Evolutionary conservation across 2,329 filamentous ascomycete genomes (phyloP), one percentile per base, ranked within the genome.

Genomic region (Leptographium flavum): DNA sequence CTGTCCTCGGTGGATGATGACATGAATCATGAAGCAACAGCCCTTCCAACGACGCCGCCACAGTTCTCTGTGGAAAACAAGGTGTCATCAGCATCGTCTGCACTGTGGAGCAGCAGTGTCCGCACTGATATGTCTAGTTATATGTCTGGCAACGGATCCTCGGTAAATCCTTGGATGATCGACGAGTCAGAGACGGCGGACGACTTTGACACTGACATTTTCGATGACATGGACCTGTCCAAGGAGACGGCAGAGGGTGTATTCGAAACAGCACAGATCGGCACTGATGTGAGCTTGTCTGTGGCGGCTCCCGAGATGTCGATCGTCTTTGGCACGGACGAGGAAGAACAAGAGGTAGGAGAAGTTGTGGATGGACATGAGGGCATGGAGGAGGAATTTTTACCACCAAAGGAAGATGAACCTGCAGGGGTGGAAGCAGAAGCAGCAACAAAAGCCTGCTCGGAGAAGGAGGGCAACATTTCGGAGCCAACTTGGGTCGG

Each of bases 401-500:
- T n/a, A n/a, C n/a, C n/a, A n/a, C n/a, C n/a, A n/a, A n/a, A 39
- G 22, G 23, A 27, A 3, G 23, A 7, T 39, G 11, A 14, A 8
- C 13, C 7, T 4, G 7, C 9, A 14, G 31, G n/a, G 11, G 3
- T n/a, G 2, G 31, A 33, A n/a, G n/a, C n/a, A n/a, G n/a, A n/a
- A n/a, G 11, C 31, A 28, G 5, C 31, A 33, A 14, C 31, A 8
- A 9, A 4, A n/a, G 27, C 27, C 8, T 3, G 3, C 27, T 28
- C 2, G 27, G 5, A 14, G 9, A 33, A 7, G 31, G 15, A 11
- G 15, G 28, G 23, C 14, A 39, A 19, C 21, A 15, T 10, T 39
- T 21, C 36, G 10, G 55, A 56, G 40, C 55, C 56, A 4, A 43
- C 39, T 13, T 58, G 55, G 56, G 51, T 57, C 3, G 37, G 44